phyloP scores from a whole-genome alignment of 2,329 filamentous ascomycete genomes.

The Phialophora expanda region DNA sequence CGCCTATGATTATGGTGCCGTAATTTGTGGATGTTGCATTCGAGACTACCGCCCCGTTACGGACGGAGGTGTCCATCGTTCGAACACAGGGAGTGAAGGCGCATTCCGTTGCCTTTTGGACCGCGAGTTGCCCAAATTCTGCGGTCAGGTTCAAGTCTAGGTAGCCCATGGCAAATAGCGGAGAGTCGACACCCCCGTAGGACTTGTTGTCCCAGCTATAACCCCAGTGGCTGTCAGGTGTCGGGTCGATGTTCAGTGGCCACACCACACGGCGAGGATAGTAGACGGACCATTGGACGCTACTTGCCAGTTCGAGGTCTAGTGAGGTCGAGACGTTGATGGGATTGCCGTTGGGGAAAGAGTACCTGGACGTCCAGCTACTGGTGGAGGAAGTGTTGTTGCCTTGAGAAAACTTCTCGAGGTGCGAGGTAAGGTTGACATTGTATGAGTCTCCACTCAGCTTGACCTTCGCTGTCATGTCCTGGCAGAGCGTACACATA shows the following conservation, averaged over 20 bases:
- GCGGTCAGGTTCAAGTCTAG: constrained; percentile 17
- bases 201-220: constrained; percentile 24
- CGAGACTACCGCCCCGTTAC: constrained; percentile 9
- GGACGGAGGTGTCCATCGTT: constrained; percentile 20
- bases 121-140: constrained; percentile 10
- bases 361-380: constrained; percentile 23
- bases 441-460: constrained; percentile 16
- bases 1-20: constrained; percentile 14
- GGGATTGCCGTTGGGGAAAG: constrained; percentile 23
- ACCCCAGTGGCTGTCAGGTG: constrained; percentile 22
- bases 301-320: constrained; percentile 7
- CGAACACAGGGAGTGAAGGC: constrained; percentile 27
- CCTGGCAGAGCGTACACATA: constrained; percentile 26
- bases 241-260: constrained; percentile 27
- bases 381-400: constrained; percentile 15
- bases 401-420: constrained; percentile 18
- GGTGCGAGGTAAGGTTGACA: constrained; percentile 21
- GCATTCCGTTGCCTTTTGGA: constrained; percentile 24
- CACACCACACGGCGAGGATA: constrained; percentile 23
- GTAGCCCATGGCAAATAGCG: constrained; percentile 28
- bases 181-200: constrained; percentile 18
- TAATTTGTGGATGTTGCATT: constrained; percentile 14
- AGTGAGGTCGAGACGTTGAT: constrained; percentile 11
- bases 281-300: constrained; percentile 20
- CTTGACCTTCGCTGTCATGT: constrained; percentile 26